phyloP scores from a whole-genome alignment of 345 rosid genomes.

The Citropsis articulata region DNA sequence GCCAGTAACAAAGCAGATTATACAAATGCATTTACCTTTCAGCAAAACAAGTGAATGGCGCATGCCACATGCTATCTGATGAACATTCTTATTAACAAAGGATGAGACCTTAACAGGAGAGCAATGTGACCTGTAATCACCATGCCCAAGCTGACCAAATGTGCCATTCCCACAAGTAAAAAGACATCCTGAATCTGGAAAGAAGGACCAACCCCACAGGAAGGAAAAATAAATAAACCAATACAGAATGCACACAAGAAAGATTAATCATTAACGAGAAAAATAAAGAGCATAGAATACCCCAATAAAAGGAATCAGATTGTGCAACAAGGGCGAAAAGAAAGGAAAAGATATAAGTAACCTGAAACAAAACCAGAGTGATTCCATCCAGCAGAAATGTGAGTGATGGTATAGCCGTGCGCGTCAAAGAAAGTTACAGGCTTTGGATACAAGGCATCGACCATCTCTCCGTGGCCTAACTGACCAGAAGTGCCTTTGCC shows the following conservation, averaged over 20 bases:
- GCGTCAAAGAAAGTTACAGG: conserved; percentile 34
- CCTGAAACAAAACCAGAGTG: conserved; percentile 91
- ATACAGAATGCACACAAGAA: background rate
- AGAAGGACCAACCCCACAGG: background rate
- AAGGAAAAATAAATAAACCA: background rate
- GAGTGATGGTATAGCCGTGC: conserved; percentile 29
- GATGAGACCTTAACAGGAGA: conserved; percentile 59
- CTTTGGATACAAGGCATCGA: conserved; percentile 45
- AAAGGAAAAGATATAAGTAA: background rate
- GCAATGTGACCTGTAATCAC: conserved; percentile 50
- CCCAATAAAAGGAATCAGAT: too few species aligned
- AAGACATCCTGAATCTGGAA: conserved; percentile 50
- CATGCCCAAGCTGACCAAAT: conserved; percentile 97
- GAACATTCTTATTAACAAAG: conserved; percentile 50
- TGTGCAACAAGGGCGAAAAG: too few species aligned
- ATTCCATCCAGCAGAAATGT: conserved; percentile 87
- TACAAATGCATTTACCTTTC: conserved; percentile 44
- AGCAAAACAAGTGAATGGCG: conserved; percentile 85
- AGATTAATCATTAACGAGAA: background rate
- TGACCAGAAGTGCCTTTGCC: conserved; percentile 96
- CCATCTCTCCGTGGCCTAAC: conserved; percentile 72
- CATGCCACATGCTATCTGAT: conserved; percentile 83
- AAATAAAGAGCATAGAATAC: background rate
- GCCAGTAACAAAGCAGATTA: background rate
- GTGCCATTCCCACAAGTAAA: conserved; percentile 90